Evolutionary conservation across 2,329 filamentous ascomycete genomes (phyloP).

Genomic region (Conoideocrella luteorostrata): DNA sequence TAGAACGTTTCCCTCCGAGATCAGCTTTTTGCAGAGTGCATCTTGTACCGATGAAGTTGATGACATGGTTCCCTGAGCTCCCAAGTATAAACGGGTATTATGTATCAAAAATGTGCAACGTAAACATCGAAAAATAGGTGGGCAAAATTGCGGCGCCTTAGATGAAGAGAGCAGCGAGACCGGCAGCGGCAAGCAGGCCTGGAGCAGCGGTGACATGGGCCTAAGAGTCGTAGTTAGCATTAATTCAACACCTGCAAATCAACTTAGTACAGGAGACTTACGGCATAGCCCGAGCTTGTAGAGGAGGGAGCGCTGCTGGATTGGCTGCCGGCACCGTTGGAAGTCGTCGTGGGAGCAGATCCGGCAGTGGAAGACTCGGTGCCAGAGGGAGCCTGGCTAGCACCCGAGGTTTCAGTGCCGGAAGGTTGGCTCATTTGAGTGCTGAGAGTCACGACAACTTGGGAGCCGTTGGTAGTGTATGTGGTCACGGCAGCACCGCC

Average conservation of each 20-base stretch:
- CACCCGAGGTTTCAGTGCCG: constrained; percentile 14
- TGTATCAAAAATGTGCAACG: constrained; percentile 35
- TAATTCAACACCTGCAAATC: neutral
- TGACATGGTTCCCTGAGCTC: constrained; percentile 16
- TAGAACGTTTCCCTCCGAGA: constrained; percentile 21
- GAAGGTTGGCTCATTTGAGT: constrained; percentile 15
- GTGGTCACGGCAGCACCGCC: constrained; percentile 16
- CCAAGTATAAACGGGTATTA: constrained; percentile 33
- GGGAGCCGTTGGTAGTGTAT: constrained; percentile 16
- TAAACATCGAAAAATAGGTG: constrained; percentile 18
- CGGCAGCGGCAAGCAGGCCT: constrained; percentile 42
- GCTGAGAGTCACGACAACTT: constrained; percentile 20
- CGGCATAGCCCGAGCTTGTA: constrained; percentile 19
- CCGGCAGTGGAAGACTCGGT: constrained; percentile 15
- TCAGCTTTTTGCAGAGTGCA: constrained; percentile 15
- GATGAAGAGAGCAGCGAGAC: constrained; percentile 42
- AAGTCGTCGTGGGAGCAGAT: constrained; percentile 2
- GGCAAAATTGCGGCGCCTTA: constrained; percentile 24
- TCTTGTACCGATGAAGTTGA: constrained; percentile 16
- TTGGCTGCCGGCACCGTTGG: neutral
- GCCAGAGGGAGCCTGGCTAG: constrained; percentile 9
- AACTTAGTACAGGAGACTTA: constrained; percentile 16
- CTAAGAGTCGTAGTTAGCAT: constrained; percentile 12
- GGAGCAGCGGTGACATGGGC: constrained; percentile 39
- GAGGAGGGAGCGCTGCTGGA: constrained; percentile 5